These are phyloP conservation scores for Prillingera fragicola DNA, from an alignment of 1,284 basidiomycete genomes.

Conservation along the genomic window DNA sequence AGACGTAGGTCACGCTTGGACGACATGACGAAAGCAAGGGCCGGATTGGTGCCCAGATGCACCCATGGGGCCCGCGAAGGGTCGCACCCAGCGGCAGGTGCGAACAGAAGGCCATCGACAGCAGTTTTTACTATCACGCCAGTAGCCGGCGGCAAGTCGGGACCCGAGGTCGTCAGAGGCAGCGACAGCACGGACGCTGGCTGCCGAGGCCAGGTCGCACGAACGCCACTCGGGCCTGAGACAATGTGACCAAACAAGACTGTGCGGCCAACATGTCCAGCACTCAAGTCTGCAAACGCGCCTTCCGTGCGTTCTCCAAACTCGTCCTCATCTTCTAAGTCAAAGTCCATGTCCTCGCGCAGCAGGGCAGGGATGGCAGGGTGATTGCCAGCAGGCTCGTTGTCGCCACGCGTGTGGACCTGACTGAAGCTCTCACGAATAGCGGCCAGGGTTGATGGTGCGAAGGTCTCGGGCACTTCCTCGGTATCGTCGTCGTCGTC, in stretches of 20 bases:
- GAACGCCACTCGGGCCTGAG: neutral
- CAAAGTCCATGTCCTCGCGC: constrained; percentile 48
- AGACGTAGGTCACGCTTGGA: constrained; percentile 86
- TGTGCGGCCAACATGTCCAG: constrained; percentile 31
- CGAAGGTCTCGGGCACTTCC: constrained; percentile 82
- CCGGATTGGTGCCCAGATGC: constrained; percentile 75
- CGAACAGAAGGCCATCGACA: constrained; percentile 74
- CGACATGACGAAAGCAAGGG: constrained; percentile 86
- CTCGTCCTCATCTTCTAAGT: constrained; percentile 48
- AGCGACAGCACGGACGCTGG: constrained; percentile 28
- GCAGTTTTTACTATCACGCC: constrained; percentile 71
- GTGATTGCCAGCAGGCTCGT: constrained; percentile 27
- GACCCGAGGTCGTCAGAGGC: constrained; percentile 40
- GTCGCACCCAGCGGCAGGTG: constrained; percentile 29
- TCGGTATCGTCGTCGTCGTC: constrained; percentile 51
- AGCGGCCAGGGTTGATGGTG: constrained; percentile 69
- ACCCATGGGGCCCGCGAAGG: constrained; percentile 56
- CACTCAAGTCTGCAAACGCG: constrained; percentile 42
- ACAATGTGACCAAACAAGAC: constrained; percentile 29
- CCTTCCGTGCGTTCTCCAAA: constrained; percentile 51
- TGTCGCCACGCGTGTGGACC: constrained; percentile 23
- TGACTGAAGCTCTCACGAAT: constrained; percentile 59
- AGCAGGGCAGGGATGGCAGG: constrained; percentile 41
- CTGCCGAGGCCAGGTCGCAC: constrained; percentile 31
- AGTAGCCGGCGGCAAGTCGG: constrained; percentile 25